Evolutionary conservation across 1,284 basidiomycete species (phyloP).

Genomic region (Peniophora sp.): DNA sequence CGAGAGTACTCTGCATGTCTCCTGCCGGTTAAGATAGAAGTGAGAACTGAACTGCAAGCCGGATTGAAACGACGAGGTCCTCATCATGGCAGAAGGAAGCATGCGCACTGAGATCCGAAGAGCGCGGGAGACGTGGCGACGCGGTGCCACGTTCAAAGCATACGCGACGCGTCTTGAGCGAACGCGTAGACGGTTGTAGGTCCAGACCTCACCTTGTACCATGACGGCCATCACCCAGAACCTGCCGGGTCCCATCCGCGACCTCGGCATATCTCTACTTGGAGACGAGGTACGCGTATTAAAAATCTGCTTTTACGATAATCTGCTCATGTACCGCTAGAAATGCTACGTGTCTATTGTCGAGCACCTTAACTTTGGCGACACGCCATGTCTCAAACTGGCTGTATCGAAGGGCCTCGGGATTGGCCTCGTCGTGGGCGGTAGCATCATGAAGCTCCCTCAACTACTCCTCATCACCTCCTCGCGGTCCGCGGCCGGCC

Average conservation of each 20-base stretch:
- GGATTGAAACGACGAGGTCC: no score
- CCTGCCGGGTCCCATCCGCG: conserved; percentile 75
- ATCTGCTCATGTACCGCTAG: conserved; percentile 27
- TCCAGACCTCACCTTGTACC: conserved; percentile 8
- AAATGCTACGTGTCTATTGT: conserved; percentile 90
- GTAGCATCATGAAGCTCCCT: conserved; percentile 93
- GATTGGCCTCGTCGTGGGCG: conserved; percentile 87
- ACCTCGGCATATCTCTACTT: conserved; percentile 75
- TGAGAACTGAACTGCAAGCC: no score
- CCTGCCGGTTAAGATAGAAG: no score
- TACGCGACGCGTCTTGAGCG: no score
- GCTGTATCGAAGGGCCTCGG: conserved; percentile 90
- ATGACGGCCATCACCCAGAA: conserved; percentile 69
- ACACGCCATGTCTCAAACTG: conserved; percentile 84
- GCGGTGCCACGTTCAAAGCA: no score
- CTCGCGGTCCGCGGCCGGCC: conserved; percentile 72
- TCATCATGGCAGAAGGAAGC: no score
- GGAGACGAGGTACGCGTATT: conserved; percentile 54
- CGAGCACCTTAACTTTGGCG: conserved; percentile 81
- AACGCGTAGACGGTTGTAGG: no score
- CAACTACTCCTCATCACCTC: conserved; percentile 71
- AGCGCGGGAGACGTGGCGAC: no score
- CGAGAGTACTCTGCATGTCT: no score
- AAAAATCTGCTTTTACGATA: neutral
- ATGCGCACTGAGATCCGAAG: no score